These are phyloP conservation scores for Arabidopsis hybrid DNA, from an alignment of 441 rosid genomes.

Conservation along the genomic window DNA sequence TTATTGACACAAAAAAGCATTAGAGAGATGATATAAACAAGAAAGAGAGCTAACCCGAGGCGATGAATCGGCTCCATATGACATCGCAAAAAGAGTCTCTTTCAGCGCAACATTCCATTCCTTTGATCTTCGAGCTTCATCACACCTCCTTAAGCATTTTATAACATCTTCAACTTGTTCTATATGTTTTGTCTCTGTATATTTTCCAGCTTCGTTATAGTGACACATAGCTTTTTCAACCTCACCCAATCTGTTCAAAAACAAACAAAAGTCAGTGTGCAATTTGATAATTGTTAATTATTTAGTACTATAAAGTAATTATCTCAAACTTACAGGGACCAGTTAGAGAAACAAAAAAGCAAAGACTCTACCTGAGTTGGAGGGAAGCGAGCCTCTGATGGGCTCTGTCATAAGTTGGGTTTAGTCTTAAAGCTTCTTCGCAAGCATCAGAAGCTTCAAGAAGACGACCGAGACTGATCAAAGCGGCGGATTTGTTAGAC, in stretches of 20 bases:
- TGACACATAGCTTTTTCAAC: constrained; percentile 75
- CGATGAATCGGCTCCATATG: constrained; percentile 76
- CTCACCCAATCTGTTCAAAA: constrained; percentile 66
- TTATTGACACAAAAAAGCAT: background rate
- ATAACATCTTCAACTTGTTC: constrained; percentile 60
- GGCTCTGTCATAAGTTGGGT: constrained; percentile 73
- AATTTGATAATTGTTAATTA: background rate
- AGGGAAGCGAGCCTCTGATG: constrained; percentile 79
- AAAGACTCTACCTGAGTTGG: constrained; percentile 59
- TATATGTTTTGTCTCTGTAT: constrained; percentile 52
- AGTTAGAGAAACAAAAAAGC: background rate
- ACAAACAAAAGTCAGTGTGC: background rate
- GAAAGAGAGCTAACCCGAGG: constrained; percentile 58
- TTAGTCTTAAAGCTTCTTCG: constrained; percentile 72
- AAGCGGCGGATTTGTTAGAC: constrained; percentile 80
- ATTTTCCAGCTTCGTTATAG: constrained; percentile 60
- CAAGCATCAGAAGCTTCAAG: constrained; percentile 71
- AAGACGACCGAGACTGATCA: constrained; percentile 75
- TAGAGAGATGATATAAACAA: background rate
- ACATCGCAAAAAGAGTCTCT: constrained; percentile 56
- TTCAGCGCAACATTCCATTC: constrained; percentile 62
- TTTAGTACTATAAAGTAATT: background rate
- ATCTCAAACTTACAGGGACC: background rate
- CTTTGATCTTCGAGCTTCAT: constrained; percentile 55
- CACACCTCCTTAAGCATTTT: constrained; percentile 57